Base-by-base conservation (phyloP, 306 rosid species). In the Lathyrus tuberosus region DNA sequence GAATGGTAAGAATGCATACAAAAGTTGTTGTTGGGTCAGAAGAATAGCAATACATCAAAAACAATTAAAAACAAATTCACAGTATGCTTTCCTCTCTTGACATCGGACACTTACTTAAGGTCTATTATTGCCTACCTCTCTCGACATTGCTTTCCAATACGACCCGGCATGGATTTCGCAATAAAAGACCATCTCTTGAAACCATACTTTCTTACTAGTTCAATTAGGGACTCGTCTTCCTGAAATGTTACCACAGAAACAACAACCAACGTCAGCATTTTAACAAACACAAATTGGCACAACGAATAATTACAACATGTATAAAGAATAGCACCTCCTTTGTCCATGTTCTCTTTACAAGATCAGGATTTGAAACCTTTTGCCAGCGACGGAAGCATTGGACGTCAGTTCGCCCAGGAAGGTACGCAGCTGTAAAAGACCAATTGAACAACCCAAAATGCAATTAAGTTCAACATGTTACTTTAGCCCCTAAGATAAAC, bases 101-200 rank as follows among this genome's bases (percentile, higher is more conserved):
- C 6, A 18, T 18, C 8, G 5, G 30, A 4, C 28, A 48, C 62
- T 9, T 41, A 4, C 28, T n/a, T 51, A 60, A 58, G 65, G 49
- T 46, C 26, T 65, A 15, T 31, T 1, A 65, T 10, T 28, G 7
- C 66, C 20, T 61, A 86, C 89, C 96, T 86, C 69, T 86, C 96
- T 61, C 91, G 77, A 74, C 96, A 89, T 82, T 84, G 91, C 81
- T 86, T 89, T 61, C 89, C 96, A 42, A 84, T 77, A 38, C 89
- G 91, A 72, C 88, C 86, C 12, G 82, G 83, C 28, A 89, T 72
- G 69, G n/a, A 69, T 67, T 83, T 84, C 3, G 86, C 85, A 41
- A 78, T 58, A 18, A 57, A 15, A 54, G 91, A 84, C 96, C 89
- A 86, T 58, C 77, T 74, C 86, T 78, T 86, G 49, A 41, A 48